Evolutionary conservation across 139 green algal genomes (phyloP), one percentile per base, ranked within the genome.

Genomic region (Penium margaritaceum): DNA sequence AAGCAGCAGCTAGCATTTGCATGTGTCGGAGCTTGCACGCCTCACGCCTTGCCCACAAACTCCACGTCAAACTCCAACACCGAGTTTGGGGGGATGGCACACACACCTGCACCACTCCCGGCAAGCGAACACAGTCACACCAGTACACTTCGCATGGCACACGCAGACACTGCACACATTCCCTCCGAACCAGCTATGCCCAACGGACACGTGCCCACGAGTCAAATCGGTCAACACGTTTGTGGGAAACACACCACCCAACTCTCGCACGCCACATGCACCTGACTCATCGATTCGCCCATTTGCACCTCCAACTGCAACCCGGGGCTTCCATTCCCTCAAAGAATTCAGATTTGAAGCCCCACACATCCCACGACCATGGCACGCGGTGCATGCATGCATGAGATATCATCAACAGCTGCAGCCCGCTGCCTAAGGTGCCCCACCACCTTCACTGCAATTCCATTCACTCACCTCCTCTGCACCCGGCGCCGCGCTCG

Each of bases 81-180:
- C 12, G 76, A 68, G 39, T 83, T 83, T 2, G 76, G 76, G 9
- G 76, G 76, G 55, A 82, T 82, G 73, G 75, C 46, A 60, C 72
- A 79, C 36, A 21, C 29, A 34, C 46, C 72, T 75, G 72, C 27
- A n/a, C n/a, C n/a, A n/a, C n/a, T n/a, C n/a, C n/a, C n/a, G n/a
- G n/a, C n/a, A n/a, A n/a, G n/a, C n/a, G n/a, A n/a, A n/a, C n/a
- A n/a, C n/a, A n/a, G n/a, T n/a, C n/a, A n/a, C n/a, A n/a, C n/a
- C n/a, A n/a, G n/a, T n/a, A n/a, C n/a, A n/a, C n/a, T n/a, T n/a
- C n/a, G n/a, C n/a, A n/a, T 14, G 7, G 12, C 14, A 58, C 47
- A 58, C 6, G 4, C 47, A 24, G 47, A 4, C 27, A 32, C n/a
- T 14, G 47, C 1, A 2, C 0, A 21, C n/a, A 24, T 21, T n/a